These are phyloP conservation scores for Phialophora chinensis DNA, from an alignment of 2,329 filamentous ascomycete genomes.

Conservation along the genomic window DNA sequence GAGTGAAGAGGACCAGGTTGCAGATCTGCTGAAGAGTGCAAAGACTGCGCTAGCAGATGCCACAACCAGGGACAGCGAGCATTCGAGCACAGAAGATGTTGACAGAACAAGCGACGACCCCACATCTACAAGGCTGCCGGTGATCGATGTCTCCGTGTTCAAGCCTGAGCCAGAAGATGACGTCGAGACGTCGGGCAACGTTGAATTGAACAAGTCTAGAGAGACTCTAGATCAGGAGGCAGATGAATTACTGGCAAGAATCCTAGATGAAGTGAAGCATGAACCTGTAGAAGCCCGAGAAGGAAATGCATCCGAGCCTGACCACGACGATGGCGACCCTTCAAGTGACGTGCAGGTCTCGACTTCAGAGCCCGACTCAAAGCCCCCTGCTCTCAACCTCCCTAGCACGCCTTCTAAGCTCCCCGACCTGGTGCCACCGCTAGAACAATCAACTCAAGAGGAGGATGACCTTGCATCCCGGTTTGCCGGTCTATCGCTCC, in stretches of 20 bases:
- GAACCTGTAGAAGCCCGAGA: slow-evolving; percentile 26
- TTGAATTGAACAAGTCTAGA: slow-evolving; percentile 16
- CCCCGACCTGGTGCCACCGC: slow-evolving; percentile 24
- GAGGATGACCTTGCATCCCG: slow-evolving; percentile 38
- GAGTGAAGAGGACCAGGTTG: slow-evolving; percentile 40
- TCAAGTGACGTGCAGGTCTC: slow-evolving; percentile 7
- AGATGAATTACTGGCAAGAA: slow-evolving; percentile 41
- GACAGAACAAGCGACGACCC: not conserved
- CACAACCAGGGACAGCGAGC: slow-evolving; percentile 12
- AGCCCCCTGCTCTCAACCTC: slow-evolving; percentile 22
- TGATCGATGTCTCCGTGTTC: slow-evolving; percentile 37
- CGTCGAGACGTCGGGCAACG: slow-evolving; percentile 25
- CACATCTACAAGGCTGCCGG: slow-evolving; percentile 16
- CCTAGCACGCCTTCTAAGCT: slow-evolving; percentile 35
- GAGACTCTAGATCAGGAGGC: slow-evolving; percentile 39
- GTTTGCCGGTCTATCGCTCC: slow-evolving; percentile 38
- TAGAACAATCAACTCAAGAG: slow-evolving; percentile 25
- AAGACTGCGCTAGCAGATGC: slow-evolving; percentile 32
- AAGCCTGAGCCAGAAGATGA: slow-evolving; percentile 29
- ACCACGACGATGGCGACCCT: slow-evolving; percentile 5
- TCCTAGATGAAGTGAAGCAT: slow-evolving; percentile 42
- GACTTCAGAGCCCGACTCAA: not conserved
- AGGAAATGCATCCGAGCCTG: slow-evolving; percentile 5
- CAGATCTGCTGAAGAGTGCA: slow-evolving; percentile 40
- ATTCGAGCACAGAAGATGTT: slow-evolving; percentile 17